A percentile compares a stretch with the other conserved stretches of the same genome.
Evolutionary conservation across 305 asterid genomes (phyloP).

Genomic region (Fraxinus baroniana): DNA sequence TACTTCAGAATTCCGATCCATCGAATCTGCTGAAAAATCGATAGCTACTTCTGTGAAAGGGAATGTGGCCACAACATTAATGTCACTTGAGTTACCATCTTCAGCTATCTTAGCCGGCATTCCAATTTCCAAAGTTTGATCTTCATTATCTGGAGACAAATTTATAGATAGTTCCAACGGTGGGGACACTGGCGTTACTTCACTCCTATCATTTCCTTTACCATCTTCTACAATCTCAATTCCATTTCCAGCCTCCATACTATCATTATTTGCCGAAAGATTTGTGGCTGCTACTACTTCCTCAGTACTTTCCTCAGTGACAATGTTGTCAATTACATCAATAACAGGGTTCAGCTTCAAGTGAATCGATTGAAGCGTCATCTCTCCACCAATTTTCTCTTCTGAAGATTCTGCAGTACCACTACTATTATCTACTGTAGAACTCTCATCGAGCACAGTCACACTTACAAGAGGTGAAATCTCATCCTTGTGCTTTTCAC

Average conservation of each 20-base stretch:
- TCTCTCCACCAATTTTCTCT: conserved; percentile 20
- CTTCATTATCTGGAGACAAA: conserved; percentile 24
- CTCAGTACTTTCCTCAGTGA: background rate
- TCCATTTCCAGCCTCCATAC: conserved; percentile 17
- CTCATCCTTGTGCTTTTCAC: conserved; percentile 19
- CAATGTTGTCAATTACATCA: conserved; percentile 9
- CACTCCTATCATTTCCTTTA: conserved; percentile 19
- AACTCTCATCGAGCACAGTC: conserved; percentile 15
- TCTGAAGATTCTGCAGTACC: conserved; percentile 9
- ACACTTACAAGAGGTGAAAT: conserved; percentile 12
- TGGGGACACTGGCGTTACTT: conserved; percentile 25
- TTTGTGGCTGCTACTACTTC: conserved; percentile 24
- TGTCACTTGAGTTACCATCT: conserved; percentile 13
- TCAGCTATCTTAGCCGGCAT: conserved; percentile 18
- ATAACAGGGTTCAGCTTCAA: conserved; percentile 7
- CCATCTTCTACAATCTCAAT: conserved; percentile 28
- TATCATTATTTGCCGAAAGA: conserved; percentile 17
- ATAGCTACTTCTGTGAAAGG: conserved; percentile 16
- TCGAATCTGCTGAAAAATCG: conserved; percentile 11
- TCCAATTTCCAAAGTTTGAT: conserved; percentile 17
- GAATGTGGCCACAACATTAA: conserved; percentile 21
- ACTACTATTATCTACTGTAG: conserved; percentile 6
- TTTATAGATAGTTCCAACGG: conserved; percentile 21
- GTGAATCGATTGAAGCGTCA: conserved; percentile 14
- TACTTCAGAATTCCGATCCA: conserved; percentile 24